These are phyloP conservation scores for Boletus sensibilis DNA, from an alignment of 768 basidiomycete genomes.

Conservation along the genomic window DNA sequence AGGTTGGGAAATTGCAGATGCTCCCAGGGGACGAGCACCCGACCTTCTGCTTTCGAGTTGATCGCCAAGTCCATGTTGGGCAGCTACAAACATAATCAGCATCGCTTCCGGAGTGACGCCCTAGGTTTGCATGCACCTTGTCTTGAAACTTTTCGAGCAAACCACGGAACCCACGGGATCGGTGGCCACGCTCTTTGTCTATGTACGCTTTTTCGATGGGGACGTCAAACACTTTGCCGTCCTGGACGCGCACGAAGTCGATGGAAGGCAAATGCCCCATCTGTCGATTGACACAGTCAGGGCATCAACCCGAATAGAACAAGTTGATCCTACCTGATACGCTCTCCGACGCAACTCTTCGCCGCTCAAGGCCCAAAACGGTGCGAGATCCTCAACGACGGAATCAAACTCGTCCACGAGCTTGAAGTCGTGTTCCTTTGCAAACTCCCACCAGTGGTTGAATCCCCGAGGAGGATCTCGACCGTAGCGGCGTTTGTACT, in stretches of 20 bases:
- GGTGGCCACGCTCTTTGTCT: conserved; percentile 69
- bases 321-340: conserved; percentile 42
- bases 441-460: conserved; percentile 87
- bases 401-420: conserved; percentile 90
- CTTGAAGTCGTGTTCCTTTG: conserved; percentile 64
- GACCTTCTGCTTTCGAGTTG: conserved; percentile 91
- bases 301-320: not conserved
- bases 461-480: conserved; percentile 88
- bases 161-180: conserved; percentile 71
- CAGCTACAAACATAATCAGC: conserved; percentile 44
- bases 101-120: not conserved
- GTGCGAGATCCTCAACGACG: conserved; percentile 74
- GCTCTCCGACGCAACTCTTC: conserved; percentile 69
- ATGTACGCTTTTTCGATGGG: conserved; percentile 54
- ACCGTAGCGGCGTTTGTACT: conserved; percentile 78
- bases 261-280: conserved; percentile 80
- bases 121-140: conserved; percentile 44
- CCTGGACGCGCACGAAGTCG: conserved; percentile 76
- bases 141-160: conserved; percentile 74
- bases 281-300: conserved; percentile 38
- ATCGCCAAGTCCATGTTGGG: conserved; percentile 95
- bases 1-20: conserved; percentile 70
- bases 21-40: conserved; percentile 93
- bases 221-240: conserved; percentile 59
- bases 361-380: conserved; percentile 78